Conservation (phyloP, 148 eudicot genomes). For the Vaccinium vitisidaea region DNA sequence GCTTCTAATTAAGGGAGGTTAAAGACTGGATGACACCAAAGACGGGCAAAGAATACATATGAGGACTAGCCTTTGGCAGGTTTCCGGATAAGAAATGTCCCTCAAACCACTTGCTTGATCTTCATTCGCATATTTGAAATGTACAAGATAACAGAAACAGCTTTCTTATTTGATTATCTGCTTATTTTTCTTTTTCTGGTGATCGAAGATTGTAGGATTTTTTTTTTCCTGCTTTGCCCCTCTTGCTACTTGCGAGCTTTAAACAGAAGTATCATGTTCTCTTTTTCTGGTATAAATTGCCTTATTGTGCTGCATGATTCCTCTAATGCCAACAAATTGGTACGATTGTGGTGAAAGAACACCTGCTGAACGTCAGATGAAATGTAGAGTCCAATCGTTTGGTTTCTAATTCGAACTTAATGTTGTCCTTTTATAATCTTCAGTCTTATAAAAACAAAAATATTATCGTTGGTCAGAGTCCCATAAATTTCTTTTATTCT, state of each 20-base stretch:
- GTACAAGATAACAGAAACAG: not conserved
- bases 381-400: not conserved
- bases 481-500: slow-evolving; percentile 12
- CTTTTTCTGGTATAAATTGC: not conserved
- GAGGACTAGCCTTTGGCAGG: not conserved
- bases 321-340: not conserved
- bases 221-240: not conserved
- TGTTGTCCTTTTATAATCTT: not conserved
- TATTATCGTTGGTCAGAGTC: not conserved
- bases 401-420: not conserved
- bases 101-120: not conserved
- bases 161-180: not conserved
- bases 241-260: not conserved
- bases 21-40: not conserved
- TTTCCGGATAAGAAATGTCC: not conserved
- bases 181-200: not conserved
- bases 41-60: not conserved
- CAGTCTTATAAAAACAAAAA: not conserved
- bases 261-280: not conserved
- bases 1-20: not conserved
- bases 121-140: not conserved
- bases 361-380: not conserved
- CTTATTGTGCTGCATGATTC: not conserved
- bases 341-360: not conserved
- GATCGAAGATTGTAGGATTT: not conserved